phyloP scores from a whole-genome alignment of 495 filamentous ascomycete genomes.

The Acidomyces sp. region DNA sequence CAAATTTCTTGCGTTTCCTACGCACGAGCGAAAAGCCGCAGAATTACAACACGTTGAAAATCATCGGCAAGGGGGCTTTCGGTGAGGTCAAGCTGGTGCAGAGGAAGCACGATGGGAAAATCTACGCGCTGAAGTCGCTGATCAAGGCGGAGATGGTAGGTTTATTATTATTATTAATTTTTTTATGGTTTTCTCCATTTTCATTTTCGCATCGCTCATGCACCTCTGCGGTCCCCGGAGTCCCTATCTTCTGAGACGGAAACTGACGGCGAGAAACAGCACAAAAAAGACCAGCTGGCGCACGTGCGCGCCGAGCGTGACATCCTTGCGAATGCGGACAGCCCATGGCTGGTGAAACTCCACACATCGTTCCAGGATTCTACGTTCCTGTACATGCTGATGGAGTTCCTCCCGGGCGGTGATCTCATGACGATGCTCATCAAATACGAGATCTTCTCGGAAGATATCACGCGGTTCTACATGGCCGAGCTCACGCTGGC shows the following conservation, averaged over 20 bases:
- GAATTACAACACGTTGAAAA: constrained; percentile 91
- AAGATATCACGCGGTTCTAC: constrained; percentile 97
- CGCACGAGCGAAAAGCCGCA: constrained; percentile 80
- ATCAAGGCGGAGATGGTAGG: constrained; percentile 88
- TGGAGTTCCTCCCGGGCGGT: constrained; percentile 97
- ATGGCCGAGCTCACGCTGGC: constrained; percentile 97
- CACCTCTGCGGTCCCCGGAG: too few species aligned
- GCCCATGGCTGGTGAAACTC: constrained; percentile 96
- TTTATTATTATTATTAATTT: too few species aligned
- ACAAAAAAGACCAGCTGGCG: constrained; percentile 98
- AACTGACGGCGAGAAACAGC: too few species aligned
- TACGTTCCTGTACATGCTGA: constrained; percentile 93
- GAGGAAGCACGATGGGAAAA: constrained; percentile 89
- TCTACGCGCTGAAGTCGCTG: constrained; percentile 95
- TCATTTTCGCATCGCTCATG: too few species aligned
- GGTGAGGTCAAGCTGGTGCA: constrained; percentile 95
- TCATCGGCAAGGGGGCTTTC: constrained; percentile 98
- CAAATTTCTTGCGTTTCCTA: constrained; percentile 83
- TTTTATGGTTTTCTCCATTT: too few species aligned
- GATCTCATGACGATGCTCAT: constrained; percentile 99
- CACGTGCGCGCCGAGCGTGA: constrained; percentile 97
- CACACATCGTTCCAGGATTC: constrained; percentile 94
- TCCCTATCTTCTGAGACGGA: too few species aligned
- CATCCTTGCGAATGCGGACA: constrained; percentile 94
- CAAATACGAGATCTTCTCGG: constrained; percentile 98